A percentile compares a stretch with the other conserved stretches of the same genome.
Conservation (phyloP, 257 asterid species). For the Solanum neorickii region DNA sequence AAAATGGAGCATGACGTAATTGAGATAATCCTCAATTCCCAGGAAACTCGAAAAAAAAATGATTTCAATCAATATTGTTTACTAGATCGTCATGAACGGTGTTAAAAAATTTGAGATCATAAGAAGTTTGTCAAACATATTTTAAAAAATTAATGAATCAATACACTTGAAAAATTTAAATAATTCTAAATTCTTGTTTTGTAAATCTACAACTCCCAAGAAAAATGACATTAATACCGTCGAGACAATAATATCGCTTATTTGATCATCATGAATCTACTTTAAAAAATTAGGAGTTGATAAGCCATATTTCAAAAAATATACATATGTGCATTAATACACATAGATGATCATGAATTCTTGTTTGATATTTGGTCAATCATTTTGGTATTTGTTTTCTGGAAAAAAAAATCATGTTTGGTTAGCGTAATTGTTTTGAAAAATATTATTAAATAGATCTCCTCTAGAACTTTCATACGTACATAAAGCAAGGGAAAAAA, state of each 20-base stretch:
- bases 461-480: no score
- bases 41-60: neutral
- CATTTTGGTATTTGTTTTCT: neutral
- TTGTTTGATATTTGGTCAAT: neutral
- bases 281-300: neutral
- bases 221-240: no score
- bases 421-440: neutral
- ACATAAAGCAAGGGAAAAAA: neutral
- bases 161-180: no score
- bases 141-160: no score
- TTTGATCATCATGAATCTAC: neutral
- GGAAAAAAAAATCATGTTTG: neutral
- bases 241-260: neutral
- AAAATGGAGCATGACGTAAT: no score
- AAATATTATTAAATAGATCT: no score
- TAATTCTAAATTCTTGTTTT: rapidly evolving
- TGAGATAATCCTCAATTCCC: no score
- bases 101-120: neutral
- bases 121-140: neutral
- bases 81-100: rapidly evolving
- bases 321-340: neutral
- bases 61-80: no score
- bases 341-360: neutral
- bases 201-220: no score
- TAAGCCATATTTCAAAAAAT: no score